Conservation (phyloP, 2,329 filamentous ascomycete genomes). For the Podosphaera leucotricha region DNA sequence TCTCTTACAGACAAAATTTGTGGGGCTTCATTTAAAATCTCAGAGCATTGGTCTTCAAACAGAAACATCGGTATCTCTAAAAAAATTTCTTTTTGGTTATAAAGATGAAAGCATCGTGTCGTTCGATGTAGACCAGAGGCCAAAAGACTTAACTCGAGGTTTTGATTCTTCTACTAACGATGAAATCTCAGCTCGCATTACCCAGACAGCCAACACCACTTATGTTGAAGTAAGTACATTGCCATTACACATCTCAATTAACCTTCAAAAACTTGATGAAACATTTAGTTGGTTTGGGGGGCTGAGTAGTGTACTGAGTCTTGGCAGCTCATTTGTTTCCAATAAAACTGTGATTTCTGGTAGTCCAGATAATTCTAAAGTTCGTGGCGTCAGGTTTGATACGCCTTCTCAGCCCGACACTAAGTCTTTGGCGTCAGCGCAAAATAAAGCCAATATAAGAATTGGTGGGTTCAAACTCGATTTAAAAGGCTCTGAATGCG, state of each 20-base stretch:
- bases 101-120: constrained; percentile 36
- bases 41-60: constrained; percentile 4
- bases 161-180: constrained; percentile 31
- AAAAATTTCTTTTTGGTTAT: constrained; percentile 39
- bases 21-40: constrained; percentile 11
- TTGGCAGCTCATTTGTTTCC: constrained; percentile 64
- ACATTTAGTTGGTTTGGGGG: constrained; percentile 77
- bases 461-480: constrained; percentile 56
- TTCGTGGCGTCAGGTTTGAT: constrained; percentile 36
- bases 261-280: constrained; percentile 64
- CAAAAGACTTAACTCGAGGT: constrained; percentile 35
- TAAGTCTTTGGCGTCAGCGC: constrained; percentile 8
- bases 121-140: constrained; percentile 32
- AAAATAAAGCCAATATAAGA: constrained; percentile 47
- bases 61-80: constrained; percentile 17
- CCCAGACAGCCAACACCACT: constrained; percentile 21
- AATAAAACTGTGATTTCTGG: constrained; percentile 30
- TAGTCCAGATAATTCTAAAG: constrained; percentile 19
- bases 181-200: constrained; percentile 31
- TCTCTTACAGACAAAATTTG: constrained; percentile 11
- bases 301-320: constrained; percentile 69
- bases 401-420: constrained; percentile 17
- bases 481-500: constrained; percentile 57
- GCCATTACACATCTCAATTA: constrained; percentile 51
- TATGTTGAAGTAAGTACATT: constrained; percentile 48